phyloP scores from a whole-genome alignment of 192 early-diverging fungal species.

The Backusella morwellensis region DNA sequence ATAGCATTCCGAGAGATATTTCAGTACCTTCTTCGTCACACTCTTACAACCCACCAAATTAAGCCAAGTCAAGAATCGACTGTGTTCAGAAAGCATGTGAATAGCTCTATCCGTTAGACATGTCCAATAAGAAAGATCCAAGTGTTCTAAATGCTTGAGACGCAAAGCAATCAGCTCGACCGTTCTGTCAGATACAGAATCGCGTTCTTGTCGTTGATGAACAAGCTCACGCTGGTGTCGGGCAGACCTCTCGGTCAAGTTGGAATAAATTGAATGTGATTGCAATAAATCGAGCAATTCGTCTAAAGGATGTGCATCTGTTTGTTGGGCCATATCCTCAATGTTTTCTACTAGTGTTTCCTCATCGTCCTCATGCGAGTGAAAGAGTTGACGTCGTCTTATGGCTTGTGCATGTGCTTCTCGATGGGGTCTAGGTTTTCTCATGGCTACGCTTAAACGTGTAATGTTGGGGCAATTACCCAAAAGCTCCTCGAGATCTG shows the following conservation, averaged over 20 bases:
- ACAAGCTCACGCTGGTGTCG: background rate
- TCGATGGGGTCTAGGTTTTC: background rate
- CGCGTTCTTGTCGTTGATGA: background rate
- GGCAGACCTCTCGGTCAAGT: background rate
- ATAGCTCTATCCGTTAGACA: slow-evolving; percentile 7
- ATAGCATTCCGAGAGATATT: slow-evolving; percentile 8
- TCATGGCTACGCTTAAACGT: slow-evolving; percentile 19
- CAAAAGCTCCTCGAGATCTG: slow-evolving; percentile 1
- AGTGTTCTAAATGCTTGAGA: background rate
- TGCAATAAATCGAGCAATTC: slow-evolving; percentile 9
- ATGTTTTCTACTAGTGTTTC: background rate
- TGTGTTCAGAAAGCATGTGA: background rate
- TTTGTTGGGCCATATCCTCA: background rate
- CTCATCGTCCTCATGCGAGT: background rate
- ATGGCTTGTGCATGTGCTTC: background rate
- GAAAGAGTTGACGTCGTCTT: background rate
- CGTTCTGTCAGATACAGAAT: slow-evolving; percentile 5
- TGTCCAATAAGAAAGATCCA: slow-evolving; percentile 17
- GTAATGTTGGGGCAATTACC: slow-evolving; percentile 37
- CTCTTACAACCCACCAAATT: slow-evolving; percentile 38
- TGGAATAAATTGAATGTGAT: background rate
- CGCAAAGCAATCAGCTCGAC: slow-evolving; percentile 3
- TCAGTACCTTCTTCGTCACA: slow-evolving; percentile 31
- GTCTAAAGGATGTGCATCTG: slow-evolving; percentile 8
- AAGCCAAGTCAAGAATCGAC: background rate